Percentiles rank a stretch among this genome's conserved stretches.
phyloP scores from a whole-genome alignment of 495 filamentous ascomycete species.

The Penicillium malachiteum region DNA sequence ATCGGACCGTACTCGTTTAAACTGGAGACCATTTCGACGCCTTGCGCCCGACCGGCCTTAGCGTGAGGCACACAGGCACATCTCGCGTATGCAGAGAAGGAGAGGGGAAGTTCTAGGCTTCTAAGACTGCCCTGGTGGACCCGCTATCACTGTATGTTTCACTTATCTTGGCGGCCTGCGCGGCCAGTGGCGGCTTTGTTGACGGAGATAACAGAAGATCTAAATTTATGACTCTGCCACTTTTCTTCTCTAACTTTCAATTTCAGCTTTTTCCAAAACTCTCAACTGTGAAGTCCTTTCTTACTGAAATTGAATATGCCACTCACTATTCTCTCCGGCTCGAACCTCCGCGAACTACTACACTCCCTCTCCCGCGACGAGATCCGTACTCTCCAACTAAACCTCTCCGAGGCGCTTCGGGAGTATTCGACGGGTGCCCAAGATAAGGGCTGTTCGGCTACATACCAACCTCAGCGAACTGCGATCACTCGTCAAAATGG shows the following conservation, averaged over 20 bases:
- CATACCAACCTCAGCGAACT: constrained; percentile 76
- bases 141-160: constrained; percentile 7
- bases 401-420: constrained; percentile 73
- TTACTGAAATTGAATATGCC: constrained; percentile 52
- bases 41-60: background rate
- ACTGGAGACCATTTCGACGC: constrained; percentile 12
- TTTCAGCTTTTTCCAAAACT: background rate
- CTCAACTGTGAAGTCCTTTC: background rate
- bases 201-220: constrained; percentile 8
- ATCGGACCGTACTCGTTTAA: constrained; percentile 6
- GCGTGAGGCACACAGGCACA: background rate
- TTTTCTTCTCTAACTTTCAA: background rate
- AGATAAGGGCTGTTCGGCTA: constrained; percentile 54
- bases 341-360: constrained; percentile 68
- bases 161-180: constrained; percentile 16
- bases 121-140: background rate
- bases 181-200: constrained; percentile 11
- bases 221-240: constrained; percentile 2
- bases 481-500: constrained; percentile 67
- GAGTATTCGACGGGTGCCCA: constrained; percentile 75
- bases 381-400: constrained; percentile 59
- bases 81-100: background rate
- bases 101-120: background rate
- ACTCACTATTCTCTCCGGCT: constrained; percentile 71
- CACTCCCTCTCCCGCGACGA: constrained; percentile 68